Evolutionary conservation across 2,329 filamentous ascomycete genomes (phyloP).

Genomic region (Metarhizium rileyi): DNA sequence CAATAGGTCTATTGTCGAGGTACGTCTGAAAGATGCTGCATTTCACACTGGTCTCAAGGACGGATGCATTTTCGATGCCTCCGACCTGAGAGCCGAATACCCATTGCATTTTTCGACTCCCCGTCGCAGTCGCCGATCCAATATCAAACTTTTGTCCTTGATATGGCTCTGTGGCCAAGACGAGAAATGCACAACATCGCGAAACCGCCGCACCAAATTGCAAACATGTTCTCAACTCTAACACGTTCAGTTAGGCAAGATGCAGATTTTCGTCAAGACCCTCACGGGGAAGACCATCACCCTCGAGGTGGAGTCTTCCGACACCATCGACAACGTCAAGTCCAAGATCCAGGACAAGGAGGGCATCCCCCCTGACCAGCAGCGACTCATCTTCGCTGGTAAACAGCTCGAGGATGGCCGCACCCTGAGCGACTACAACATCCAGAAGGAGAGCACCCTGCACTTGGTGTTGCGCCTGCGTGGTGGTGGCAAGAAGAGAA

Average conservation of each 20-base stretch:
- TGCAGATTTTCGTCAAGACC: conserved; percentile 73
- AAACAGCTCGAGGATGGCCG: conserved; percentile 99
- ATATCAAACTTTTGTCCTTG: neutral
- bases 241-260: conserved; percentile 48
- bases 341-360: conserved; percentile 99
- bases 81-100: conserved; percentile 20
- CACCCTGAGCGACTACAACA: conserved; percentile 99
- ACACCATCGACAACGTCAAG: conserved; percentile 99
- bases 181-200: neutral
- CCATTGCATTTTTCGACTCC: conserved; percentile 3
- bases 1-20: conserved; percentile 52
- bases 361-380: conserved; percentile 97
- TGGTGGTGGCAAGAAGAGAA: conserved; percentile 99
- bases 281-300: conserved; percentile 99
- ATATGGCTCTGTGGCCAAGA: neutral
- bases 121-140: conserved; percentile 2
- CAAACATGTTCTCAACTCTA: conserved; percentile 22
- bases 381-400: conserved; percentile 98
- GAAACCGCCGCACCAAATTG: neutral
- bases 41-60: conserved; percentile 15
- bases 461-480: conserved; percentile 96
- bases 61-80: conserved; percentile 20
- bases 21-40: conserved; percentile 47
- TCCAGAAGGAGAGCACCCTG: conserved; percentile 99
- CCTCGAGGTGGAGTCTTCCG: conserved; percentile 99